Base-by-base conservation (phyloP, 1,284 basidiomycete species). In the Pseudozyma sp. region DNA sequence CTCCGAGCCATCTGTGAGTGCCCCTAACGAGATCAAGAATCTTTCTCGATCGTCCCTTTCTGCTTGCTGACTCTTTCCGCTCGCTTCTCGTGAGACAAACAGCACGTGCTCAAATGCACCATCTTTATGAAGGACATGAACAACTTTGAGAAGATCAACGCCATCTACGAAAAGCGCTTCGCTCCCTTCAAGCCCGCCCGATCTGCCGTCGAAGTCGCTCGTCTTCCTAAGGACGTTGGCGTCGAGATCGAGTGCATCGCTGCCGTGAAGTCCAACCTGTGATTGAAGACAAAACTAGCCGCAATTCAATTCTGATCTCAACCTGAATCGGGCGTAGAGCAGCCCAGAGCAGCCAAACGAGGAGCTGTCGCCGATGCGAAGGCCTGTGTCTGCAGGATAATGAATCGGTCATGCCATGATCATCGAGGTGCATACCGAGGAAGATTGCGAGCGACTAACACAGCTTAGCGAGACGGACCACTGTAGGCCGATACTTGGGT, bases 171-270 rank as follows among this genome's bases (percentile, higher is more conserved):
- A 40, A 79, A 83, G 59, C 71, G 71, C n/a, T 80, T 82, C 42
- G 67, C 79, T 10, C 81, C 80, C 13, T 78, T 94, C 87, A 94
- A 93, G 86, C 96, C 96, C 51, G 94, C 96, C 1, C 88, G 96
- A 68, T 94, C 93, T 19, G 91, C 92, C 16, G 81, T 83, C 50
- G 87, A 85, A 66, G 93, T 91, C 29, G 88, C 92, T 14, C 87
- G 90, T 42, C 87, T 93, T 40, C 92, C 92, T 35, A 89, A 90
- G 84, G 90, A 91, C 77, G 92, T 91, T 13, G 87, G 95, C 39
- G 91, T 97, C 56, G 96, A 99, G 88, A 89, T 98, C 71, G 95
- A 98, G 87, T 91, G 90, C 79, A 92, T 96, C 83, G 92, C 91
- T 29, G 79, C 80, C 16, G 81, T 82, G 65, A 79, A 78, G 70